A percentile compares a stretch with the other conserved stretches of the same genome.
phyloP scores from a whole-genome alignment of 331 rosid genomes.

The Quercus phellos region DNA sequence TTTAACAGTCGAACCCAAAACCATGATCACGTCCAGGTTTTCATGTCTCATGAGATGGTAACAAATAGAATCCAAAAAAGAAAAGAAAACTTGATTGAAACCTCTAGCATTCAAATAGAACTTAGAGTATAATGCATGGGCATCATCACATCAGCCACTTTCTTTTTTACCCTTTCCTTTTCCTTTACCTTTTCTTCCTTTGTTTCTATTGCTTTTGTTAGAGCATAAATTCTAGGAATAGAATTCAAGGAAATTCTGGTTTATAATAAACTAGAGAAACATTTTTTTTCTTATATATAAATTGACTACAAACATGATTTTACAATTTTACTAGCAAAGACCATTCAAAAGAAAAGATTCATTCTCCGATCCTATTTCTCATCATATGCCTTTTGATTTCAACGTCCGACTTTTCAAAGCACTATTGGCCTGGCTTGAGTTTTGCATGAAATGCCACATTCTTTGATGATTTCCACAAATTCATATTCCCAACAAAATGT shows the following conservation, averaged over 20 bases:
- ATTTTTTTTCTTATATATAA: slow-evolving; percentile 28
- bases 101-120: slow-evolving; percentile 7
- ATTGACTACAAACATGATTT: slow-evolving; percentile 54
- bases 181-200: slow-evolving; percentile 4
- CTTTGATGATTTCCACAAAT: slow-evolving; percentile 13
- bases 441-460: slow-evolving; percentile 24
- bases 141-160: slow-evolving; percentile 23
- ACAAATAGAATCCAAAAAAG: not conserved
- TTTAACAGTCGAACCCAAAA: too few species aligned
- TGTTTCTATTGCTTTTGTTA: slow-evolving; percentile 3
- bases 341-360: slow-evolving; percentile 26
- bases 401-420: slow-evolving; percentile 5
- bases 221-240: slow-evolving; percentile 1
- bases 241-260: slow-evolving; percentile 16
- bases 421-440: slow-evolving; percentile 16
- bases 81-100: not conserved
- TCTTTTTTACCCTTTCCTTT: not conserved
- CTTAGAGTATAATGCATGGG: not conserved
- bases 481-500: slow-evolving; percentile 72
- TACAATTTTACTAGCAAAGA: slow-evolving; percentile 51
- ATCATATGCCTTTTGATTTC: slow-evolving; percentile 17
- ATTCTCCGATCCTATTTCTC: slow-evolving; percentile 27
- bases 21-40: too few species aligned
- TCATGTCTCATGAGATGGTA: too few species aligned
- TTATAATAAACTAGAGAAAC: slow-evolving; percentile 27